These are phyloP conservation scores for Huntiella savannae DNA, from an alignment of 2,329 filamentous ascomycete species.

Conservation along the genomic window DNA sequence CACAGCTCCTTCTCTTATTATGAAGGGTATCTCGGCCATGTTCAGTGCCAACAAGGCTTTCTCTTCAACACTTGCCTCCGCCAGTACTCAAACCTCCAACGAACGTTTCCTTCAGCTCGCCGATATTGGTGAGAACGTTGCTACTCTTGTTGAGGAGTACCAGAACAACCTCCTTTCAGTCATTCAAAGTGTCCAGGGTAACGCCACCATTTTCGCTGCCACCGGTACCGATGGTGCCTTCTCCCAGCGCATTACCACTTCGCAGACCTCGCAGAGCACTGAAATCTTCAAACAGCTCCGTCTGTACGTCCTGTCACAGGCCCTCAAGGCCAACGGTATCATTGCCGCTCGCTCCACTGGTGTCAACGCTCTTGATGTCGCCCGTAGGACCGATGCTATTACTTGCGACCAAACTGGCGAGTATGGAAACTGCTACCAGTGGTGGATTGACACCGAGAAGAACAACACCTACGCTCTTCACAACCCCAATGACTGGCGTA, in stretches of 20 bases:
- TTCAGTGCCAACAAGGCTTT: slow-evolving; percentile 11
- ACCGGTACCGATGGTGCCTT: slow-evolving; percentile 14
- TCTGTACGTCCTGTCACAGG: slow-evolving; percentile 13
- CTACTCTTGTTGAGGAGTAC: slow-evolving; percentile 15
- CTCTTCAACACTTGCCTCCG: slow-evolving; percentile 10
- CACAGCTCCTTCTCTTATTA: slow-evolving; percentile 12
- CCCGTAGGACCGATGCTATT: slow-evolving; percentile 10
- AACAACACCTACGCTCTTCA: slow-evolving; percentile 15
- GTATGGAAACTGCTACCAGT: slow-evolving; percentile 13
- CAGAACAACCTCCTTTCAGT: slow-evolving; percentile 13
- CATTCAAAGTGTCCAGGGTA: slow-evolving; percentile 13
- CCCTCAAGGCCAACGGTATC: slow-evolving; percentile 14
- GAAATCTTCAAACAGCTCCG: slow-evolving; percentile 14
- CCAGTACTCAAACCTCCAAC: slow-evolving; percentile 13
- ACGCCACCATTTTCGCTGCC: slow-evolving; percentile 13
- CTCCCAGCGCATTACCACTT: slow-evolving; percentile 15
- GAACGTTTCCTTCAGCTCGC: slow-evolving; percentile 15
- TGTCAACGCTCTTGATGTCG: slow-evolving; percentile 13
- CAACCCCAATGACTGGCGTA: slow-evolving; percentile 14
- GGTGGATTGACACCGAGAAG: slow-evolving; percentile 13
- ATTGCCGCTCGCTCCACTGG: slow-evolving; percentile 13
- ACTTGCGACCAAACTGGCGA: slow-evolving; percentile 7
- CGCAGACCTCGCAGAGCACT: slow-evolving; percentile 14
- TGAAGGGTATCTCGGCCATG: slow-evolving; percentile 9
- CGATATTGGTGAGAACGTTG: slow-evolving; percentile 14